These are phyloP conservation scores for Talaromyces piceae DNA, from an alignment of 2,329 filamentous ascomycete species.

Conservation along the genomic window DNA sequence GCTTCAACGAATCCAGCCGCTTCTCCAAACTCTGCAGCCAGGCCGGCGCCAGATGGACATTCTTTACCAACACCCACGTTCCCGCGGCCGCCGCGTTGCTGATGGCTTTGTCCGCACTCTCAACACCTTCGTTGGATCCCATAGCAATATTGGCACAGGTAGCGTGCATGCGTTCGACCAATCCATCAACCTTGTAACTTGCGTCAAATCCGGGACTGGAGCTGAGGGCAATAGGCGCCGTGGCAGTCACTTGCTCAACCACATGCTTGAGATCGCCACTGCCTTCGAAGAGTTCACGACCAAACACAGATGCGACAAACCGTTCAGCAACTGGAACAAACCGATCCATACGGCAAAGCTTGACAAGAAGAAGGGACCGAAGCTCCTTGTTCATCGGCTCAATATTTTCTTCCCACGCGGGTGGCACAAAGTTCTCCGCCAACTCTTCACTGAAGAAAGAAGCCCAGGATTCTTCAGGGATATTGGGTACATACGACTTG, in stretches of 20 bases:
- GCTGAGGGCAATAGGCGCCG: slow-evolving; percentile 79
- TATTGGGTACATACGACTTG: slow-evolving; percentile 60
- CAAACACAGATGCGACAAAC: slow-evolving; percentile 84
- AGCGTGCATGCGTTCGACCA: slow-evolving; percentile 76
- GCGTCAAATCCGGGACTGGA: slow-evolving; percentile 97
- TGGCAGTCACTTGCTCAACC: slow-evolving; percentile 74
- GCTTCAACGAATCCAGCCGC: slow-evolving; percentile 88
- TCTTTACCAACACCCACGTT: slow-evolving; percentile 97
- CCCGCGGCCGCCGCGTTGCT: slow-evolving; percentile 84
- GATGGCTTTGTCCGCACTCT: slow-evolving; percentile 92
- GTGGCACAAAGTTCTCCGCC: slow-evolving; percentile 75
- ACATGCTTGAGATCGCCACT: slow-evolving; percentile 80
- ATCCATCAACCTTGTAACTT: slow-evolving; percentile 94
- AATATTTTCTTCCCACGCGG: slow-evolving; percentile 60
- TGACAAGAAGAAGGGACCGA: slow-evolving; percentile 79
- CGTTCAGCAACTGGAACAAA: slow-evolving; percentile 88
- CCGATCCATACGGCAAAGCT: slow-evolving; percentile 89
- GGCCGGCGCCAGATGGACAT: slow-evolving; percentile 89
- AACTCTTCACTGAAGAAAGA: slow-evolving; percentile 77
- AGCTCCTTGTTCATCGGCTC: slow-evolving; percentile 68
- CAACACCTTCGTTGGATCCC: slow-evolving; percentile 91
- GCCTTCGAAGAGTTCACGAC: slow-evolving; percentile 70
- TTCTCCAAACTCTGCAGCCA: slow-evolving; percentile 98
- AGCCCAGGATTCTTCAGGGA: slow-evolving; percentile 63
- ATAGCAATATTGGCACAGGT: slow-evolving; percentile 96